Percentiles rank a stretch among this genome's conserved stretches.
phyloP scores from a whole-genome alignment of 2,329 filamentous ascomycete species.

The Fonsecaea monophora region DNA sequence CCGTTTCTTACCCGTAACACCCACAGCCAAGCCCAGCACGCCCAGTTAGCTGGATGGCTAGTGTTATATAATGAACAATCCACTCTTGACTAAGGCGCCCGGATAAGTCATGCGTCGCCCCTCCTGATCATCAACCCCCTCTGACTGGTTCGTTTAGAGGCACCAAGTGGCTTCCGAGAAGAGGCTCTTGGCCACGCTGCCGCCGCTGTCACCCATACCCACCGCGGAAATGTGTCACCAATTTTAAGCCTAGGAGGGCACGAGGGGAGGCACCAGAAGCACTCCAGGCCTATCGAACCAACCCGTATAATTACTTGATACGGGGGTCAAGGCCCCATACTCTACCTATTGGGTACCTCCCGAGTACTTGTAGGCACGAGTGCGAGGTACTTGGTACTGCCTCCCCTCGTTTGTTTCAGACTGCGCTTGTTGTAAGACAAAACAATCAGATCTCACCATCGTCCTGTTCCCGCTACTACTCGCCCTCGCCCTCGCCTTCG shows the following conservation, averaged over 20 bases:
- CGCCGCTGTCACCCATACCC: conserved; percentile 1
- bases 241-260: neutral
- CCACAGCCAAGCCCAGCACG: neutral
- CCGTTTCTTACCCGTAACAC: neutral
- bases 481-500: neutral
- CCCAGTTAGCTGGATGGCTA: neutral
- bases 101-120: neutral
- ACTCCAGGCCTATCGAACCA: neutral
- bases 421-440: neutral
- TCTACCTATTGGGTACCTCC: too few relatives aligned
- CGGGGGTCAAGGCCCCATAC: neutral
- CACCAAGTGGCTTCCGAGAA: neutral
- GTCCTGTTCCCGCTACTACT: neutral
- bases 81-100: neutral
- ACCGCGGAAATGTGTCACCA: conserved; percentile 9
- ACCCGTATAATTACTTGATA: neutral
- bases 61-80: neutral
- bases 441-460: neutral
- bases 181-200: neutral
- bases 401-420: neutral
- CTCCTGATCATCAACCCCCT: neutral
- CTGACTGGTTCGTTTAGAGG: conserved; percentile 4
- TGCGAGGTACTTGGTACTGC: neutral
- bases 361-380: too few relatives aligned
- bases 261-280: neutral